Conservation (phyloP, 106 monocot genomes). For the Narthecium ossifragum region DNA sequence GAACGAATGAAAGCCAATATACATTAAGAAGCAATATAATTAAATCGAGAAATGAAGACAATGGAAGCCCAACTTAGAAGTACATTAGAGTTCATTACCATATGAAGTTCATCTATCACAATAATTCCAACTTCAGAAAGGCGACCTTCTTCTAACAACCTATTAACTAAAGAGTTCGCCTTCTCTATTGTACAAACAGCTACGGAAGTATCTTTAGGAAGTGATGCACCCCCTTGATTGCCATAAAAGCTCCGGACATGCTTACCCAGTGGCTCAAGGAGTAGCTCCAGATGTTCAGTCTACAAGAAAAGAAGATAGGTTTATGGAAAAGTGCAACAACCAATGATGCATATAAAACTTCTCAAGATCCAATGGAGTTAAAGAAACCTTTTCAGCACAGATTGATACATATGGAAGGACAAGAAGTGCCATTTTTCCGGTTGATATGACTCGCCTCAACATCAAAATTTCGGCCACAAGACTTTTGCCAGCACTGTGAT, state of each 20-base stretch:
- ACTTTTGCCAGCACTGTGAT: constrained; percentile 90
- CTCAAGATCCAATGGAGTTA: background rate
- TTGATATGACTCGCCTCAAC: constrained; percentile 75
- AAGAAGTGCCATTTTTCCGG: constrained; percentile 85
- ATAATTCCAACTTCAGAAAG: constrained; percentile 97
- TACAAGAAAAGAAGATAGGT: constrained; percentile 10
- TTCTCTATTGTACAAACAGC: constrained; percentile 99
- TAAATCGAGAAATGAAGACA: constrained; percentile 2
- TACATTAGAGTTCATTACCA: too few relatives aligned
- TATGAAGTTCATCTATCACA: constrained; percentile 99
- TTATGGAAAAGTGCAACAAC: background rate
- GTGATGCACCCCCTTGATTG: constrained; percentile 82
- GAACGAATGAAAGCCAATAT: background rate
- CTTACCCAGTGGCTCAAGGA: constrained; percentile 93
- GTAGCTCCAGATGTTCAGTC: constrained; percentile 83
- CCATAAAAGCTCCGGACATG: constrained; percentile 98
- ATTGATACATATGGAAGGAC: constrained; percentile 98
- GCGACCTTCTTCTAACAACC: constrained; percentile 86
- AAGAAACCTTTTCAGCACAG: constrained; percentile 90
- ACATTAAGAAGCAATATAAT: background rate
- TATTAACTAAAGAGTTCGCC: constrained; percentile 91
- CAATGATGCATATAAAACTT: too few relatives aligned
- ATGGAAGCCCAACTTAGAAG: background rate
- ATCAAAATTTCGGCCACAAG: constrained; percentile 98
- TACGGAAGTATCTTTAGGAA: constrained; percentile 93